Evolutionary conservation across 768 basidiomycete genomes (phyloP), one percentile per base, ranked within the genome.

Genomic region (Sporobolomyces pararoseus): DNA sequence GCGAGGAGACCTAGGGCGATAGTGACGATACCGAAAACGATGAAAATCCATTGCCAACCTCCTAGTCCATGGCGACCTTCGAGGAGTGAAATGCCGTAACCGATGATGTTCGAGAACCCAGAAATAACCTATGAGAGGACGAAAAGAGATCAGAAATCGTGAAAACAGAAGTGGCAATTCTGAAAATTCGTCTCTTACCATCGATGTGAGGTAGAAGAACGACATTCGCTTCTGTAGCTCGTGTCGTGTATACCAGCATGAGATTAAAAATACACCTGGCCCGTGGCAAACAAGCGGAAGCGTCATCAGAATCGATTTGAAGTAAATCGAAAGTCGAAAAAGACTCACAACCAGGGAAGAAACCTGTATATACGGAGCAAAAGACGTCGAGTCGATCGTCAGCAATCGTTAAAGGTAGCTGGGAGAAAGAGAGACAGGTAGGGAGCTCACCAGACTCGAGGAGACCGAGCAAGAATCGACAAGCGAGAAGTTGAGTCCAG

Each of bases 181-280:
- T n/a, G n/a, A n/a, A n/a, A n/a, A n/a, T n/a, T n/a, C n/a, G n/a
- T n/a, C n/a, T n/a, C n/a, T n/a, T n/a, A n/a, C 73, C 77, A 78
- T 77, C n/a, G 74, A 75, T 16, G 75, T 71, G 17, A 78, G 72
- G 73, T 79, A 79, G 75, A 79, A 79, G 32, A 73, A 63, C 17
- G 75, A 73, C 54, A 79, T 54, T 31, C 78, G 74, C 47, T 55
- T 59, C 35, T 75, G 70, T 16, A 73, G 75, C 59, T 78, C 76
- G 66, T 73, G 77, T 31, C 78, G 76, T 3, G 75, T 77, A 70
- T 78, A 79, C 77, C 77, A 79, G 39, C 52, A 35, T 2, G 59
- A n/a, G 42, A 72, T 68, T 10, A 78, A 57, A 68, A 63, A 78
- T 23, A 75, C 71, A 57, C 74, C 72, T 16, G 13, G 12, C 6